phyloP scores from a whole-genome alignment of 2,329 filamentous ascomycete species.

The Nemania sp. region DNA sequence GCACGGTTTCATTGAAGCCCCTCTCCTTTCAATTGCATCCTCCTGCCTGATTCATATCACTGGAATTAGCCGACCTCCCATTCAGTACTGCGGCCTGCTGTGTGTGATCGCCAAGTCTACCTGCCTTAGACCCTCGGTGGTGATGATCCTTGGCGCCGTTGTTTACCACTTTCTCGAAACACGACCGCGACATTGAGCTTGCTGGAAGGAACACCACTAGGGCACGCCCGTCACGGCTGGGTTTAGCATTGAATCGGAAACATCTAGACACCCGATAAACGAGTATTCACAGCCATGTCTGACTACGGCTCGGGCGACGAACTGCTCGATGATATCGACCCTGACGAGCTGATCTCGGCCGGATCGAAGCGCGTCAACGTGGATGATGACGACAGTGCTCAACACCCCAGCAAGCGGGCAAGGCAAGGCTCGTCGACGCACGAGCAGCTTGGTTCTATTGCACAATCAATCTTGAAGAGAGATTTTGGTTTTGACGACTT shows the following conservation, averaged over 20 bases:
- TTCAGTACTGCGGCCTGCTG: too few relatives aligned
- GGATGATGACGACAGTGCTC: background rate
- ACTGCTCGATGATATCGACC: slow-evolving; percentile 38
- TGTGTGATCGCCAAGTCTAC: too few relatives aligned
- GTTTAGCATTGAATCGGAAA: background rate
- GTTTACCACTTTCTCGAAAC: too few relatives aligned
- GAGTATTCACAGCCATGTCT: slow-evolving; percentile 31
- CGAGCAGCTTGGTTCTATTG: slow-evolving; percentile 15
- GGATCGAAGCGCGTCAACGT: slow-evolving; percentile 22
- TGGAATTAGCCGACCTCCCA: too few relatives aligned
- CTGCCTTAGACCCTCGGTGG: too few relatives aligned
- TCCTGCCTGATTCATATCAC: too few relatives aligned
- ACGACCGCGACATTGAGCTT: too few relatives aligned
- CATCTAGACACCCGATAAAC: background rate
- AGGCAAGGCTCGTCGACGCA: background rate
- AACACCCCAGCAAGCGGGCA: slow-evolving; percentile 20
- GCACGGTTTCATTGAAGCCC: too few relatives aligned
- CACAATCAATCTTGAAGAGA: slow-evolving; percentile 40
- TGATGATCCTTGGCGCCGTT: too few relatives aligned
- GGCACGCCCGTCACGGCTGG: too few relatives aligned
- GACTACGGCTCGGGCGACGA: slow-evolving; percentile 44
- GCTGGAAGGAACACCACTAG: too few relatives aligned
- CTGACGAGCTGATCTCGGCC: slow-evolving; percentile 25
- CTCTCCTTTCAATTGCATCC: too few relatives aligned
- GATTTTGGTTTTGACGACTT: slow-evolving; percentile 48